These are phyloP conservation scores for Endocarpon pusillum DNA, from an alignment of 495 filamentous ascomycete species.

Conservation along the genomic window DNA sequence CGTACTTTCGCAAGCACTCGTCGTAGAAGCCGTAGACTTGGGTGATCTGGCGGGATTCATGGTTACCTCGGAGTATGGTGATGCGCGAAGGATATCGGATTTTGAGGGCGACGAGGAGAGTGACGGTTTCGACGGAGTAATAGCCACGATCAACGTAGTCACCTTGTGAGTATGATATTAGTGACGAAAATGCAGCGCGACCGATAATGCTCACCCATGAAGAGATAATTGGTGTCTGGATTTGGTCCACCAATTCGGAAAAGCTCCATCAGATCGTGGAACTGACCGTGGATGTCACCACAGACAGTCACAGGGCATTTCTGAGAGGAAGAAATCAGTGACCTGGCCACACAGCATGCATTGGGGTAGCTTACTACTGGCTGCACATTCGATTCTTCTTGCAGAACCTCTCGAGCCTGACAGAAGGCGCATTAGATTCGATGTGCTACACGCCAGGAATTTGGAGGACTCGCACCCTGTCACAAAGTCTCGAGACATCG, in stretches of 20 bases:
- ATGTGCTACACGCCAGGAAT: no score
- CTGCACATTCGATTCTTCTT: conserved; percentile 96
- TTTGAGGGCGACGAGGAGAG: conserved; percentile 83
- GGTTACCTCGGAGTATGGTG: conserved; percentile 91
- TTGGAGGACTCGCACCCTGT: conserved; percentile 52
- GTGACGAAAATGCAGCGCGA: conserved; percentile 2
- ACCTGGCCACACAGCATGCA: not conserved
- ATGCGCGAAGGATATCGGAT: conserved; percentile 93
- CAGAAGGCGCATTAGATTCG: conserved; percentile 5
- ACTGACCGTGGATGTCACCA: conserved; percentile 87
- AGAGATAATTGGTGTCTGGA: conserved; percentile 87
- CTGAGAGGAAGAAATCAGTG: conserved; percentile 23
- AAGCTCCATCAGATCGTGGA: conserved; percentile 87
- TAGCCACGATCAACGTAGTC: conserved; percentile 96
- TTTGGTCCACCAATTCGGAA: conserved; percentile 87
- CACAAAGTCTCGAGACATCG: conserved; percentile 91
- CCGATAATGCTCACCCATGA: conserved; percentile 53
- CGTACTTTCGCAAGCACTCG: conserved; percentile 92
- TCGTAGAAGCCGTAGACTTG: conserved; percentile 98
- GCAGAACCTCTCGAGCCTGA: conserved; percentile 86
- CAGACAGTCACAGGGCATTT: conserved; percentile 92
- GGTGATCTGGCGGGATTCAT: conserved; percentile 94
- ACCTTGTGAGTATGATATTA: conserved; percentile 29
- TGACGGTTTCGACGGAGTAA: conserved; percentile 93
- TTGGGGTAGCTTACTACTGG: conserved; percentile 62